A percentile compares a stretch with the other conserved stretches of the same genome.
These are phyloP conservation scores for Trichomonascaceae sp. DNA, from an alignment of 1,139 yeast species.

Conservation along the genomic window DNA sequence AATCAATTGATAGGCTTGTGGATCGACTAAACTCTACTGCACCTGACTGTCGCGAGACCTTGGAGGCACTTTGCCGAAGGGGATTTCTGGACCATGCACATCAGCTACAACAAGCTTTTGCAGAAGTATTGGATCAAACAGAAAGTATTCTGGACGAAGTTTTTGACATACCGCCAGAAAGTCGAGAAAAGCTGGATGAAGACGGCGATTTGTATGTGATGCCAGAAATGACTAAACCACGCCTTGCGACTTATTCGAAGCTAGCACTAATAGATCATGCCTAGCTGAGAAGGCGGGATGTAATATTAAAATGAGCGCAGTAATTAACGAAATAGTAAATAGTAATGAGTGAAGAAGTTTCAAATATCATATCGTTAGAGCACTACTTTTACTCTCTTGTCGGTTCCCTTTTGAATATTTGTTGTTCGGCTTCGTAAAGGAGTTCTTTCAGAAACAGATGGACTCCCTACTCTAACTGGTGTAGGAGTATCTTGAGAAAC, in stretches of 20 bases:
- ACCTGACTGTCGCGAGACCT: slow-evolving; percentile 64
- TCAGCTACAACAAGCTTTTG: slow-evolving; percentile 66
- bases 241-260: slow-evolving; percentile 18
- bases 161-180: slow-evolving; percentile 65
- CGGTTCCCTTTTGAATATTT: slow-evolving; percentile 1
- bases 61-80: slow-evolving; percentile 74
- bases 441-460: slow-evolving; percentile 4
- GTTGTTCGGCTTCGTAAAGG: slow-evolving; percentile 2
- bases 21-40: slow-evolving; percentile 75
- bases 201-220: slow-evolving; percentile 65
- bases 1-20: slow-evolving; percentile 78
- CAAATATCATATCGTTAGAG: background rate
- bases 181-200: slow-evolving; percentile 83
- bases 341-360: background rate
- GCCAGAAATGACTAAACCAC: slow-evolving; percentile 21
- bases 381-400: slow-evolving; percentile 1
- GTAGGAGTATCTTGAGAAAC: slow-evolving; percentile 6
- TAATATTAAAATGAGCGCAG: background rate
- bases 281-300: background rate
- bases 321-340: slow-evolving; percentile 2
- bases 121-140: slow-evolving; percentile 50
- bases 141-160: slow-evolving; percentile 63
- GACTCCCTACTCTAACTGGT: background rate
- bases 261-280: slow-evolving; percentile 16
- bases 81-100: slow-evolving; percentile 71